phyloP scores from a whole-genome alignment of 1,284 basidiomycete species.

The Ceratorhiza oryzae-sativae region DNA sequence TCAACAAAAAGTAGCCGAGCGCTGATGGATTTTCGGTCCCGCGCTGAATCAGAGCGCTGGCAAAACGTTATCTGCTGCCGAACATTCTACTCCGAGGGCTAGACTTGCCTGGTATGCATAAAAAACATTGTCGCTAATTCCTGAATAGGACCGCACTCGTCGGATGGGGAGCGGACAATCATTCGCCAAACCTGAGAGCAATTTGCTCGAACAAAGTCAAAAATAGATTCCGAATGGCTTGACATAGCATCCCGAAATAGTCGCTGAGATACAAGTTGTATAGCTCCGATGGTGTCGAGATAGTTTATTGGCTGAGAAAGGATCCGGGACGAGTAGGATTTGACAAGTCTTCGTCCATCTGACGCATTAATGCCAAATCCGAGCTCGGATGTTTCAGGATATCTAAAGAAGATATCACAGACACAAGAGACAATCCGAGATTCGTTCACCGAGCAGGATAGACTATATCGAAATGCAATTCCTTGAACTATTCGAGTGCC shows the following conservation, averaged over 20 bases:
- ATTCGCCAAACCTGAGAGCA: not conserved
- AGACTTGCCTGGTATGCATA: not conserved
- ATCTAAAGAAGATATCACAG: not conserved
- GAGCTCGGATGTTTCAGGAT: not conserved
- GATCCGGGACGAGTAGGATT: too few relatives aligned
- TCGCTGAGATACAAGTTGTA: too few relatives aligned
- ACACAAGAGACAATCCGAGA: not conserved
- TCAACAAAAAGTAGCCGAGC: not conserved
- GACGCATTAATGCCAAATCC: not conserved
- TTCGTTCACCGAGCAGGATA: not conserved
- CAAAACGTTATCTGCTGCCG: too few relatives aligned
- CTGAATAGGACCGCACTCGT: not conserved
- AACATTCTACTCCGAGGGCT: too few relatives aligned
- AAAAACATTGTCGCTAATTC: not conserved
- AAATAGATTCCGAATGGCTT: not conserved
- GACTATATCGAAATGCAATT: not conserved
- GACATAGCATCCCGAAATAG: not conserved
- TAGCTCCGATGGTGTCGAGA: too few relatives aligned
- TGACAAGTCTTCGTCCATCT: not conserved
- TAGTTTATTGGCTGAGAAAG: too few relatives aligned
- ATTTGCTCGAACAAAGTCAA: not conserved
- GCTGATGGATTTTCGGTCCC: not conserved
- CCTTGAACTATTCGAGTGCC: not conserved
- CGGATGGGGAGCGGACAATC: not conserved
- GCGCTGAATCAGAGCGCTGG: not conserved